phyloP scores from a whole-genome alignment of 139 green algal genomes.

The Astrephomene gubernaculifera region DNA sequence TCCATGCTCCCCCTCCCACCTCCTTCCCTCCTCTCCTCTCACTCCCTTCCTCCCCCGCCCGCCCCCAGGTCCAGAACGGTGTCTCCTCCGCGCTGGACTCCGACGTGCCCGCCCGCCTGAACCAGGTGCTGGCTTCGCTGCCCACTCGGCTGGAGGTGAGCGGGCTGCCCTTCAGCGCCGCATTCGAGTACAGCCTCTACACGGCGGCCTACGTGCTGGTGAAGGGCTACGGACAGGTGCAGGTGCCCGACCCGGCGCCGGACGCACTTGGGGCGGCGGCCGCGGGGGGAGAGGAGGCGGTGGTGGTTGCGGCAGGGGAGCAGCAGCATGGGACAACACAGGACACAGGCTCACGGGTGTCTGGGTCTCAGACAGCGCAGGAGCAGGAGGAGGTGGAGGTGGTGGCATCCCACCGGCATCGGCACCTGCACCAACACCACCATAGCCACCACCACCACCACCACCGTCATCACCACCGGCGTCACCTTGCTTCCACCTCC shows the following conservation, averaged over 20 bases:
- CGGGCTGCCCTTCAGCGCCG: constrained; percentile 52
- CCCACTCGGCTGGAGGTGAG: constrained; percentile 50
- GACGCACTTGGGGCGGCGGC: neutral
- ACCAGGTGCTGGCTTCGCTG: constrained; percentile 47
- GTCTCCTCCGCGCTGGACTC: constrained; percentile 37
- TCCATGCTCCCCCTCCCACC: too few relatives aligned
- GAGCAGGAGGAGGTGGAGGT: neutral
- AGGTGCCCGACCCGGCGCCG: too few relatives aligned
- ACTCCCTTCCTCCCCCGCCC: neutral
- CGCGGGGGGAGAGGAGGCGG: neutral
- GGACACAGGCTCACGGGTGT: too few relatives aligned
- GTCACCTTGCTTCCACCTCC: too few relatives aligned
- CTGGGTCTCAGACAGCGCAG: too few relatives aligned
- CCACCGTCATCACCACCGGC: too few relatives aligned
- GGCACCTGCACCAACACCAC: neutral
- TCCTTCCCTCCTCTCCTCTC: too few relatives aligned
- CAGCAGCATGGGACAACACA: neutral
- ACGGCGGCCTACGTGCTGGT: constrained; percentile 56
- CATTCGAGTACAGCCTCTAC: constrained; percentile 58
- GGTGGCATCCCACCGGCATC: neutral
- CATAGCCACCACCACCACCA: too few relatives aligned
- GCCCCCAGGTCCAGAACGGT: constrained; percentile 32
- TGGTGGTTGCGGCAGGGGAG: neutral
- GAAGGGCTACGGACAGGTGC: constrained; percentile 50
- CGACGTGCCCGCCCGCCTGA: constrained; percentile 43